These are phyloP conservation scores for Coniella lustricola DNA, from an alignment of 2,329 filamentous ascomycete species.

Conservation along the genomic window DNA sequence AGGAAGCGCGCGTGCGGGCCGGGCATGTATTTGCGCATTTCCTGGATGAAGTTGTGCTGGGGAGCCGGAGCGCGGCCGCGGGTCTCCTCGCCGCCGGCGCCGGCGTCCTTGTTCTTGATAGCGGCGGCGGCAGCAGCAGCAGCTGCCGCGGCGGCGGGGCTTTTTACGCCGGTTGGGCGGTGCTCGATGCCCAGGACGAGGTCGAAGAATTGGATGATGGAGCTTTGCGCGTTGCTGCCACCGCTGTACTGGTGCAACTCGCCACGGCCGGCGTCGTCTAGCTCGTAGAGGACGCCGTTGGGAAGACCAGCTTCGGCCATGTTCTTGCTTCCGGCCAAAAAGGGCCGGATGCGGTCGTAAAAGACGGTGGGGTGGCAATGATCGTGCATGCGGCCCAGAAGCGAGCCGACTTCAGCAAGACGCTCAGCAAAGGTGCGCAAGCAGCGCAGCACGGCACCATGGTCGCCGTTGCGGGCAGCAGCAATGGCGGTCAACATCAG, in stretches of 20 bases:
- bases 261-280: constrained; percentile 58
- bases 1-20: constrained; percentile 86
- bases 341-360: constrained; percentile 93
- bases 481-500: constrained; percentile 83
- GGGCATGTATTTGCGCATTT: constrained; percentile 98
- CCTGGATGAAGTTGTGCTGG: constrained; percentile 84
- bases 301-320: constrained; percentile 93
- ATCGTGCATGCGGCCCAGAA: constrained; percentile 89
- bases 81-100: constrained; percentile 37
- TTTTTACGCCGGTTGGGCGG: constrained; percentile 74
- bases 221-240: constrained; percentile 95
- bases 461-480: constrained; percentile 67
- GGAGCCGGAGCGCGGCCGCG: constrained; percentile 39
- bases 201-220: constrained; percentile 95
- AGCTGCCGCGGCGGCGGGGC: constrained; percentile 36
- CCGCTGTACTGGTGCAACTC: constrained; percentile 81
- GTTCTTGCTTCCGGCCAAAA: constrained; percentile 93
- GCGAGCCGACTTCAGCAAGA: constrained; percentile 71
- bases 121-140: constrained; percentile 32
- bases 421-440: constrained; percentile 80
- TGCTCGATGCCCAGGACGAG: constrained; percentile 85
- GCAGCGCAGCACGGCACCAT: constrained; percentile 63
- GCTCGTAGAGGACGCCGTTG: constrained; percentile 77
- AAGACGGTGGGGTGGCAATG: constrained; percentile 91
- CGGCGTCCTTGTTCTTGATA: no score